Conservation (phyloP, 371 early-diverging fungal genomes). For the Capillidium heterosporum region DNA sequence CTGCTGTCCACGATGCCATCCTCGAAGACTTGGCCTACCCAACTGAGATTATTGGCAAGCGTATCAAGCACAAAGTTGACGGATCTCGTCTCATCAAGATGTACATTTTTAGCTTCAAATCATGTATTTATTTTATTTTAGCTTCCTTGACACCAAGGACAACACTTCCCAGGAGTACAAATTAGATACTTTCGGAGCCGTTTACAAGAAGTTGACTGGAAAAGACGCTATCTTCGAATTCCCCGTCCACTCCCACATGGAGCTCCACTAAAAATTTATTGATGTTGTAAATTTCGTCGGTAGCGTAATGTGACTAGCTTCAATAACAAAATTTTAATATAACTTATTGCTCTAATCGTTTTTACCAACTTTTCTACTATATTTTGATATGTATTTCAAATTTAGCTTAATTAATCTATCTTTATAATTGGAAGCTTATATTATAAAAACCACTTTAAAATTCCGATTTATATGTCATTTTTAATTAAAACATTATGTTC, state of each 20-base stretch:
- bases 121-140: slow-evolving; percentile 10
- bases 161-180: slow-evolving; percentile 91
- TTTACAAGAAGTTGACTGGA: slow-evolving; percentile 89
- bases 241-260: slow-evolving; percentile 27
- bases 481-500: too few relatives aligned
- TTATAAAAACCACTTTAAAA: too few relatives aligned
- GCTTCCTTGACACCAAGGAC: slow-evolving; percentile 91
- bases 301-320: too few relatives aligned
- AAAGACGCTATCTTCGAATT: slow-evolving; percentile 96
- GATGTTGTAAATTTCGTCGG: too few relatives aligned
- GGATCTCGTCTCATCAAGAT: slow-evolving; percentile 87
- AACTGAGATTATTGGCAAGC: slow-evolving; percentile 94
- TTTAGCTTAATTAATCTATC: too few relatives aligned
- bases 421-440: too few relatives aligned
- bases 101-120: slow-evolving; percentile 21
- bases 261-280: slow-evolving; percentile 2
- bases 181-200: slow-evolving; percentile 88
- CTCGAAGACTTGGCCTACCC: slow-evolving; percentile 94
- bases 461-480: too few relatives aligned
- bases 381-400: too few relatives aligned
- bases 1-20: slow-evolving; percentile 87
- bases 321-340: too few relatives aligned
- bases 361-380: too few relatives aligned
- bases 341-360: too few relatives aligned
- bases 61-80: slow-evolving; percentile 88